Conservation (phyloP, 352 stramenopile genomes). For the Phytophthora foliorum region DNA sequence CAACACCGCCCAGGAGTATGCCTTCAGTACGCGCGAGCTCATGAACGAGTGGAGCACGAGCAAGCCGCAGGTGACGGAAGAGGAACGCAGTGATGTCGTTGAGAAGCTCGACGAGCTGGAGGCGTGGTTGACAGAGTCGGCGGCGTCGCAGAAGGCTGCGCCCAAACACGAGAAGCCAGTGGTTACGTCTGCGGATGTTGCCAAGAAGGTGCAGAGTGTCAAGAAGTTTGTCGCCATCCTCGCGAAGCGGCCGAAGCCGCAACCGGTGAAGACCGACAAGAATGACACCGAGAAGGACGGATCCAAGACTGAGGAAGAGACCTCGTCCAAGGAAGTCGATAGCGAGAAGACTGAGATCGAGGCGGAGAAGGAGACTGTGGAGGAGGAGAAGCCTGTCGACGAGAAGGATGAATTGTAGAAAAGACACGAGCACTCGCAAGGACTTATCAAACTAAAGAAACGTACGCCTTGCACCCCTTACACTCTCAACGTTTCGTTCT, state of each 20-base stretch:
- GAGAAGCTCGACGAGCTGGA: conserved; percentile 88
- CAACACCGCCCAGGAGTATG: conserved; percentile 69
- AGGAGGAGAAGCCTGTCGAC: conserved; percentile 35
- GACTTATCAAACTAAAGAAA: conserved; percentile 40
- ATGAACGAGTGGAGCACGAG: conserved; percentile 70
- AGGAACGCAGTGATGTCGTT: conserved; percentile 90
- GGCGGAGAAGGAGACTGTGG: conserved; percentile 32
- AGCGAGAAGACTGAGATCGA: conserved; percentile 36
- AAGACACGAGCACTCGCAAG: conserved; percentile 35
- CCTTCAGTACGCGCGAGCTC: conserved; percentile 67
- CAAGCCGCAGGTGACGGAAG: conserved; percentile 91
- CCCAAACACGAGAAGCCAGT: conserved; percentile 81
- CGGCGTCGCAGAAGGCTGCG: conserved; percentile 66
- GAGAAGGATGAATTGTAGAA: conserved; percentile 73
- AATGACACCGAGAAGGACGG: conserved; percentile 52
- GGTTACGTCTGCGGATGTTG: conserved; percentile 90
- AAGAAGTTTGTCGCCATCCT: conserved; percentile 87
- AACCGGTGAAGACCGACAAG: conserved; percentile 51
- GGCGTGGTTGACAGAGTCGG: conserved; percentile 86
- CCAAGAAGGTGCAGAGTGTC: conserved; percentile 86
- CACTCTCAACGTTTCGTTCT: conserved; percentile 8
- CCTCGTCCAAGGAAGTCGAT: conserved; percentile 32
- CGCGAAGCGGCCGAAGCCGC: conserved; percentile 82
- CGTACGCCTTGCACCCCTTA: conserved; percentile 29
- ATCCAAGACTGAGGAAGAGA: conserved; percentile 43